These are phyloP conservation scores for Solioccasus polychromus DNA, from an alignment of 768 basidiomycete species.

Conservation along the genomic window DNA sequence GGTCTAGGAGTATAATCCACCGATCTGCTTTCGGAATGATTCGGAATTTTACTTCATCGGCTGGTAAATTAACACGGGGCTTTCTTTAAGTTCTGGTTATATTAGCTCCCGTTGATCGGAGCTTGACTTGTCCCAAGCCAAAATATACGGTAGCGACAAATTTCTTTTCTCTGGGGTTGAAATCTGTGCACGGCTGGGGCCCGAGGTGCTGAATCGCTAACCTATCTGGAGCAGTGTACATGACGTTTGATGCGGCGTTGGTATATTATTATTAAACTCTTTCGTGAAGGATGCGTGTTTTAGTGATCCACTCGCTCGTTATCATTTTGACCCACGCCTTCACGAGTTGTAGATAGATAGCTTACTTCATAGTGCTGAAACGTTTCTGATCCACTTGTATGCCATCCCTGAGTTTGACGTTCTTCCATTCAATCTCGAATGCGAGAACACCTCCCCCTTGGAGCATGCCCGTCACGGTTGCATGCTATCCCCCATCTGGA, in stretches of 20 bases:
- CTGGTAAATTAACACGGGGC: slow-evolving; percentile 2
- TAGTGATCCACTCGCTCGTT: too few relatives aligned
- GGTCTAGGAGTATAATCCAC: too few relatives aligned
- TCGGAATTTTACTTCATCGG: slow-evolving; percentile 13
- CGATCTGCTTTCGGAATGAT: slow-evolving; percentile 2
- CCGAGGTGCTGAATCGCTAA: too few relatives aligned
- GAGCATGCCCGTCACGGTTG: slow-evolving; percentile 13
- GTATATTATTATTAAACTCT: too few relatives aligned
- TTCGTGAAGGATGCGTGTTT: too few relatives aligned
- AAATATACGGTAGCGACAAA: too few relatives aligned
- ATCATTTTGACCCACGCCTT: slow-evolving; percentile 14
- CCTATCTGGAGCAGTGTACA: too few relatives aligned
- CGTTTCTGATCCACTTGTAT: slow-evolving; percentile 23
- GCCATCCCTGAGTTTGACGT: slow-evolving; percentile 24
- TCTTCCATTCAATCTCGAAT: slow-evolving; percentile 25
- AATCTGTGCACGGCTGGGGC: too few relatives aligned
- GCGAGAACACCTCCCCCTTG: slow-evolving; percentile 17
- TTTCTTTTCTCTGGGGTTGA: too few relatives aligned
- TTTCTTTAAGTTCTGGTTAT: slow-evolving; percentile 10
- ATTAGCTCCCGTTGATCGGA: slow-evolving; percentile 1
- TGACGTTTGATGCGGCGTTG: too few relatives aligned
- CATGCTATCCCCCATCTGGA: slow-evolving; percentile 7
- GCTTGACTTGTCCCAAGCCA: too few relatives aligned
- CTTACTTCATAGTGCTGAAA: slow-evolving; percentile 20
- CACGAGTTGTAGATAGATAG: slow-evolving; percentile 6